A percentile compares a stretch with the other conserved stretches of the same genome.
phyloP scores from a whole-genome alignment of 179 eudicot species.

The Beta corolliflora region DNA sequence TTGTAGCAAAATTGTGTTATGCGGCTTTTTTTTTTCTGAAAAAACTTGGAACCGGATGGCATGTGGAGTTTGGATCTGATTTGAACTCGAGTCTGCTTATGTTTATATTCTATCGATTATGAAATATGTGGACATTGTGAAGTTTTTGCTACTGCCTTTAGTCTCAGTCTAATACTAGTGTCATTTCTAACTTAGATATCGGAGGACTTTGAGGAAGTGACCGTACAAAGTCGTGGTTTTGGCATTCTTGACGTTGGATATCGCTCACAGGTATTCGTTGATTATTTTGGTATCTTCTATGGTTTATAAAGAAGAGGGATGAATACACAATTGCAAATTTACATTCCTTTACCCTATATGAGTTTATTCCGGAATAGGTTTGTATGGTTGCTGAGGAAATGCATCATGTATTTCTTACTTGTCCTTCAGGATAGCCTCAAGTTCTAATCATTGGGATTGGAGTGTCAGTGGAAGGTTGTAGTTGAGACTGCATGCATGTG shows the following conservation, averaged over 20 bases:
- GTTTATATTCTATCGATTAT: background rate
- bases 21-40: too few species aligned
- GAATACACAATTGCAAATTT: background rate
- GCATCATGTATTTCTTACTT: background rate
- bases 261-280: conserved; percentile 70
- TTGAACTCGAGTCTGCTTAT: background rate
- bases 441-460: background rate
- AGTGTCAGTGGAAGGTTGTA: background rate
- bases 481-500: background rate
- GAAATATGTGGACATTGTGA: background rate
- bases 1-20: background rate
- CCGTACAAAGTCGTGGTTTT: conserved; percentile 96
- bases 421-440: background rate
- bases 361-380: background rate
- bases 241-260: conserved; percentile 98
- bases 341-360: background rate
- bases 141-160: conserved; percentile 8
- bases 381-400: conserved; percentile 1
- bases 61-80: background rate
- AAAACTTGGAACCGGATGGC: background rate
- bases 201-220: conserved; percentile 90
- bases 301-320: background rate
- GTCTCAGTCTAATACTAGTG: conserved; percentile 10
- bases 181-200: conserved; percentile 49
- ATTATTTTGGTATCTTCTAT: conserved; percentile 6